Base-by-base conservation (phyloP, 164 flowering plant species). In the Chimonanthus praecox region DNA sequence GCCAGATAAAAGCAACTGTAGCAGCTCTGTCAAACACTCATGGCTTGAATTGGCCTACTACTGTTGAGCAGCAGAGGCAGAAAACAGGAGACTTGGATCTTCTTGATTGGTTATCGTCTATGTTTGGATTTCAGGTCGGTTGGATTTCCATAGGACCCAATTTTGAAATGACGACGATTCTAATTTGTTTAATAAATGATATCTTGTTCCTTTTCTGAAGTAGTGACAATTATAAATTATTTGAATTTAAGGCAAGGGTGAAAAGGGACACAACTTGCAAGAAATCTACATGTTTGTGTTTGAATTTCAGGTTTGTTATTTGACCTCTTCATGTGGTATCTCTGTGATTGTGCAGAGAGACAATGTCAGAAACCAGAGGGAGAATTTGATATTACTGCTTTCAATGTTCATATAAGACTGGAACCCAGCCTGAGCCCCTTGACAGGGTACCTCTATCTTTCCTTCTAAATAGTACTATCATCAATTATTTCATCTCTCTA, bases 91-190 rank as follows among this genome's bases (percentile, higher is more conserved):
- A 96, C 68, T 68, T 92, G 64, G 99, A 96, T 79, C 84, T 96
- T 77, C 90, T 96, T 65, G 99, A 96, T 82, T 96, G 99, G 99
- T 80, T 96, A 63, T 84, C 91, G 70, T 95, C 97, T 49, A 94
- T 96, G 99, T 96, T 96, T 78, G 99, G 99, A 13, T 96, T 96
- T 84, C 99, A 96, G 97, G 99, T 79, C 81, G 44, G 80, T 64
- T 18, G 0, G 54, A 66, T 47, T 58, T 33, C 67, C 61, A 8
- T 10, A 54, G 48, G 49, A 49, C 11, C 60, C 33, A 33, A 54
- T 11, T 3, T 54, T 11, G 16, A 11, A 3, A n/a, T 11, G 16
- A 54, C 8, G 60, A 11, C 16, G 60, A 10, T 54, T 10, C 33
- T 54, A 54, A 5, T 6, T 54, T 54, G 16, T 54, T 1, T n/a